Conservation (phyloP, 2,329 filamentous ascomycete species). For the Dothistroma septosporum region DNA sequence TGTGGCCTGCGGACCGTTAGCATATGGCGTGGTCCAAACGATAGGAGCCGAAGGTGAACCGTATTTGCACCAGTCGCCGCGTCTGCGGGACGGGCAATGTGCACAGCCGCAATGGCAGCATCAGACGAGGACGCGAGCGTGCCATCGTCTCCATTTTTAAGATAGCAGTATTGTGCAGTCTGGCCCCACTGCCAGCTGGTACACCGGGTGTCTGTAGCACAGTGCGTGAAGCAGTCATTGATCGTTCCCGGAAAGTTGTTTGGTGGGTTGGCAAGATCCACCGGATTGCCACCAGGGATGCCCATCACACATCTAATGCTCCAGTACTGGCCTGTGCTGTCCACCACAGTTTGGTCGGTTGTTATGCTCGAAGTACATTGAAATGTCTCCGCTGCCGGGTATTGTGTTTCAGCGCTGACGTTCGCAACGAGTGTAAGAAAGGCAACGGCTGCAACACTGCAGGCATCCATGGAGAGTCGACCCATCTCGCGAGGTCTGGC, state of each 20-base stretch:
- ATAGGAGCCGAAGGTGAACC: too few relatives aligned
- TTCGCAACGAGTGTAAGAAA: constrained; percentile 9
- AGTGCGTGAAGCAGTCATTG: not conserved
- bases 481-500: constrained; percentile 10
- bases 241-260: not conserved
- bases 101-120: too few relatives aligned
- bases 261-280: not conserved
- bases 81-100: too few relatives aligned
- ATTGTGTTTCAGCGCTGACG: constrained; percentile 2
- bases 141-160: too few relatives aligned
- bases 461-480: constrained; percentile 11
- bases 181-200: too few relatives aligned
- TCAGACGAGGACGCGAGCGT: too few relatives aligned
- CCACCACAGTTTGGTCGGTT: not conserved
- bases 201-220: not conserved
- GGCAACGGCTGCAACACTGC: constrained; percentile 8
- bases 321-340: not conserved
- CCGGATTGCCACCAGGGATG: not conserved
- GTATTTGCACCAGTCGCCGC: too few relatives aligned
- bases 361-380: not conserved
- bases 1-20: too few relatives aligned
- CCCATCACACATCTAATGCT: not conserved
- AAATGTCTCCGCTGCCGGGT: not conserved
- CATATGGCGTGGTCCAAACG: too few relatives aligned
- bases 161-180: too few relatives aligned